These are phyloP conservation scores for Neophaeococcomyces aloes DNA, from an alignment of 2,329 filamentous ascomycete genomes.

Conservation along the genomic window DNA sequence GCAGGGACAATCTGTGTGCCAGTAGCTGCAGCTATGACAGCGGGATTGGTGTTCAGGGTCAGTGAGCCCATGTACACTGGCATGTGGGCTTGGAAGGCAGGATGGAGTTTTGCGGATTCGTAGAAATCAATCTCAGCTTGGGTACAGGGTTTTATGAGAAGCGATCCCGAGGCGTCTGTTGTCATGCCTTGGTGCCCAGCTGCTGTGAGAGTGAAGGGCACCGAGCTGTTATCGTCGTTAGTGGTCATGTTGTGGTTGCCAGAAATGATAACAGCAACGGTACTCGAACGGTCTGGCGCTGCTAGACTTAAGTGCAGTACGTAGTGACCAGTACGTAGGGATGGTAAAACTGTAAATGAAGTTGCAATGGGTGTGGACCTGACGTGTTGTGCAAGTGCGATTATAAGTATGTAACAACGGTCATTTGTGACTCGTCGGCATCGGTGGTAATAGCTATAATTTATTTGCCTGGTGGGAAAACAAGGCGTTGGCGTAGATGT, in stretches of 20 bases:
- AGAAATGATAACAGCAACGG: neutral
- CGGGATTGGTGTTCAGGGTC: conserved; percentile 47
- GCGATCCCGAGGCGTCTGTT: conserved; percentile 67
- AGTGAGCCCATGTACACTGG: conserved; percentile 77
- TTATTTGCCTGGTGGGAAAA: too few relatives aligned
- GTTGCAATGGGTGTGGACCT: too few relatives aligned
- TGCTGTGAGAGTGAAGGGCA: conserved; percentile 37
- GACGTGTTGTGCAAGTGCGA: too few relatives aligned
- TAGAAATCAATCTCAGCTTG: conserved; percentile 81
- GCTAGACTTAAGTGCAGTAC: too few relatives aligned
- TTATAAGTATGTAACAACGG: too few relatives aligned
- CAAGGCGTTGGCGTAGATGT: too few relatives aligned
- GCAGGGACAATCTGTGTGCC: conserved; percentile 26
- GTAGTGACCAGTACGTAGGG: too few relatives aligned
- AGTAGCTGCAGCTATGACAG: conserved; percentile 34
- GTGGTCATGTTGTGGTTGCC: neutral
- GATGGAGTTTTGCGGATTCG: conserved; percentile 57
- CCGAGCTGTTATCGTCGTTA: conserved; percentile 20
- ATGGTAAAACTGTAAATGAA: too few relatives aligned
- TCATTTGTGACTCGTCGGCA: too few relatives aligned
- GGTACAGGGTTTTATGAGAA: conserved; percentile 93
- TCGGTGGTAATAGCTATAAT: too few relatives aligned
- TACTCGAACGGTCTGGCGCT: too few relatives aligned
- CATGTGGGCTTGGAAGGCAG: conserved; percentile 68
- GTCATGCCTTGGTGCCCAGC: conserved; percentile 66